Conservation (phyloP, 257 asterid species). For the Paraleonurus japonicus region DNA sequence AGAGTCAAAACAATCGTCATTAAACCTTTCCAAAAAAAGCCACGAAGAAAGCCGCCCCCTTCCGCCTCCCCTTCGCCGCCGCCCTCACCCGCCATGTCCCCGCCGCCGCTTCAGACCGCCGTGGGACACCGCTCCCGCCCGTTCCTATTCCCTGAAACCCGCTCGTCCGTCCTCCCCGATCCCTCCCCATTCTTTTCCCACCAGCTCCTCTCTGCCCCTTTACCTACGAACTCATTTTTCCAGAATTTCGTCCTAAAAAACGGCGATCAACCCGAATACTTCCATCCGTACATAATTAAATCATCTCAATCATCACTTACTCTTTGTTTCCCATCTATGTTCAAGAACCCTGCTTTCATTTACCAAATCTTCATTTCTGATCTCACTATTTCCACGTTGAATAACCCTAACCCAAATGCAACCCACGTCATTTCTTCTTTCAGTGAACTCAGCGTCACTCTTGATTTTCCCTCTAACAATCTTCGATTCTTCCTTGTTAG, state of each 20-base stretch:
- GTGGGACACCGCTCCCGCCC: conserved; percentile 33
- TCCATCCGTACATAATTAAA: conserved; percentile 74
- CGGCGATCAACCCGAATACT: conserved; percentile 87
- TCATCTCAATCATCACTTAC: conserved; percentile 61
- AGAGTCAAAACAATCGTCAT: conserved; percentile 38
- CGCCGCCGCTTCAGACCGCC: conserved; percentile 36
- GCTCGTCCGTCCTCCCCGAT: conserved; percentile 82
- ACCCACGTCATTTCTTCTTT: conserved; percentile 63
- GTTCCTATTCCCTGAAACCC: conserved; percentile 66
- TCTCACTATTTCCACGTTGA: conserved; percentile 50
- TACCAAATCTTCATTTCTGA: conserved; percentile 64
- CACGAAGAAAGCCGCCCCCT: conserved; percentile 22
- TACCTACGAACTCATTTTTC: conserved; percentile 88
- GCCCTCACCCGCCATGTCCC: conserved; percentile 23
- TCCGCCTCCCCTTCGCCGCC: conserved; percentile 29
- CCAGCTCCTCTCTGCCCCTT: conserved; percentile 59
- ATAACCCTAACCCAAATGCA: conserved; percentile 43
- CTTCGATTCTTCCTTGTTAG: conserved; percentile 74
- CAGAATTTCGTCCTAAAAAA: conserved; percentile 76
- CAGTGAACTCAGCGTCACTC: conserved; percentile 70
- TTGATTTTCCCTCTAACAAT: conserved; percentile 69
- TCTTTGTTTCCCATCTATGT: conserved; percentile 65
- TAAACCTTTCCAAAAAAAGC: conserved; percentile 46
- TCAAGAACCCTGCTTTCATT: conserved; percentile 52
- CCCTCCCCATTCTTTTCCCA: conserved; percentile 71